phyloP scores from a whole-genome alignment of 2,329 filamentous ascomycete genomes.

The Calonectria hongkongensis region DNA sequence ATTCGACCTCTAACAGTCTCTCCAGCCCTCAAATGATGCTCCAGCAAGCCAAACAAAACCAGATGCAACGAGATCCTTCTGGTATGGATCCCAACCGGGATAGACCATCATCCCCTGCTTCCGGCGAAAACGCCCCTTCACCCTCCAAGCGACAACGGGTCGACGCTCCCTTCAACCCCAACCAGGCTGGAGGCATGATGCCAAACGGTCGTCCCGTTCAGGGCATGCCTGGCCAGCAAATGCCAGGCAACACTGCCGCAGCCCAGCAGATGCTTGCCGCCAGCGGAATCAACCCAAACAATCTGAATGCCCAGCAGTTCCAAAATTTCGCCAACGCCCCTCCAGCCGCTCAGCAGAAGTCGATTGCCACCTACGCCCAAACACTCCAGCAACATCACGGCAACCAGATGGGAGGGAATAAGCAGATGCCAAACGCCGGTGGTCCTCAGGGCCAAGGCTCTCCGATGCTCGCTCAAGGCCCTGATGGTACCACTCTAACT shows the following conservation, averaged over 20 bases:
- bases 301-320: slow-evolving; percentile 86
- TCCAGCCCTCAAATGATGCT: slow-evolving; percentile 82
- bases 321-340: slow-evolving; percentile 74
- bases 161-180: slow-evolving; percentile 82
- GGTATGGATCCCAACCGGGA: slow-evolving; percentile 90
- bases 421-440: slow-evolving; percentile 83
- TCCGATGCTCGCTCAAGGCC: slow-evolving; percentile 85
- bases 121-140: slow-evolving; percentile 91
- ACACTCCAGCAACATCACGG: slow-evolving; percentile 89
- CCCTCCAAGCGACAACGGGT: slow-evolving; percentile 93
- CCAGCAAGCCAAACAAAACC: slow-evolving; percentile 82
- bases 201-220: slow-evolving; percentile 82
- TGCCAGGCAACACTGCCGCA: slow-evolving; percentile 71
- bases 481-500: slow-evolving; percentile 75
- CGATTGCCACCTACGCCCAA: slow-evolving; percentile 90
- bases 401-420: slow-evolving; percentile 83
- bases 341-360: slow-evolving; percentile 83
- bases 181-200: slow-evolving; percentile 79
- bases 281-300: slow-evolving; percentile 84
- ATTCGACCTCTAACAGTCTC: slow-evolving; percentile 39
- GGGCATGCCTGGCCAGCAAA: slow-evolving; percentile 83
- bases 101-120: slow-evolving; percentile 87
- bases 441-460: slow-evolving; percentile 86
- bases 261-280: slow-evolving; percentile 77
- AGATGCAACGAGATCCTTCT: slow-evolving; percentile 92